A percentile compares a stretch with the other conserved stretches of the same genome.
These are phyloP conservation scores for Pythium volutum DNA, from an alignment of 352 stramenopile species.

Conservation along the genomic window DNA sequence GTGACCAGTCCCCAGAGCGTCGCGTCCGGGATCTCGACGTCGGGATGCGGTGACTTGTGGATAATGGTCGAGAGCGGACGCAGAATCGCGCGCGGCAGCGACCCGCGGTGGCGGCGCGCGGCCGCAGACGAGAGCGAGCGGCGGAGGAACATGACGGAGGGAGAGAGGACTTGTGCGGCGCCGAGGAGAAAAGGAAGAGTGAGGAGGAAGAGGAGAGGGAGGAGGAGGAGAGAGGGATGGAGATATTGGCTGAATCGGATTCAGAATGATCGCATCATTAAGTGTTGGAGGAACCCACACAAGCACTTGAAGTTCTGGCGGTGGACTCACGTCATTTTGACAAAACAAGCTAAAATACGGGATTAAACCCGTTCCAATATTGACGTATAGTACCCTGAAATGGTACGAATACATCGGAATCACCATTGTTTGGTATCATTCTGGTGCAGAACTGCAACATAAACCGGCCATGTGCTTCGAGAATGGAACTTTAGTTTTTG, in stretches of 20 bases:
- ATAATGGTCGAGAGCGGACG: conserved; percentile 48
- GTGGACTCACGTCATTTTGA: background rate
- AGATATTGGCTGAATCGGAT: conserved; percentile 11
- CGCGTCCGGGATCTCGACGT: conserved; percentile 46
- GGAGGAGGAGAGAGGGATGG: background rate
- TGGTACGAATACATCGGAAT: background rate
- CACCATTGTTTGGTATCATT: background rate
- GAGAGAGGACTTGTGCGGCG: background rate
- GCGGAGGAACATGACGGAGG: conserved; percentile 4
- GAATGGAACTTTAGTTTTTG: conserved; percentile 2
- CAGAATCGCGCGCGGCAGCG: conserved; percentile 4
- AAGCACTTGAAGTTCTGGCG: conserved; percentile 4
- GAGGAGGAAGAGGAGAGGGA: background rate
- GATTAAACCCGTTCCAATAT: too few species aligned
- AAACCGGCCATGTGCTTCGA: background rate
- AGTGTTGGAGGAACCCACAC: background rate
- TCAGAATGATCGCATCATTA: background rate
- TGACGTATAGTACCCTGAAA: background rate
- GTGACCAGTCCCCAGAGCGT: conserved; percentile 53
- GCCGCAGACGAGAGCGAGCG: conserved; percentile 13
- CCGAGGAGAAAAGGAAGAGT: conserved; percentile 6
- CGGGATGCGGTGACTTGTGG: conserved; percentile 48
- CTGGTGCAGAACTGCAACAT: conserved; percentile 10
- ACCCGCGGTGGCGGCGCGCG: background rate
- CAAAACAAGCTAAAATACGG: background rate